These are phyloP conservation scores for Caryopteris hybrid DNA, from an alignment of 305 asterid species.

Conservation along the genomic window DNA sequence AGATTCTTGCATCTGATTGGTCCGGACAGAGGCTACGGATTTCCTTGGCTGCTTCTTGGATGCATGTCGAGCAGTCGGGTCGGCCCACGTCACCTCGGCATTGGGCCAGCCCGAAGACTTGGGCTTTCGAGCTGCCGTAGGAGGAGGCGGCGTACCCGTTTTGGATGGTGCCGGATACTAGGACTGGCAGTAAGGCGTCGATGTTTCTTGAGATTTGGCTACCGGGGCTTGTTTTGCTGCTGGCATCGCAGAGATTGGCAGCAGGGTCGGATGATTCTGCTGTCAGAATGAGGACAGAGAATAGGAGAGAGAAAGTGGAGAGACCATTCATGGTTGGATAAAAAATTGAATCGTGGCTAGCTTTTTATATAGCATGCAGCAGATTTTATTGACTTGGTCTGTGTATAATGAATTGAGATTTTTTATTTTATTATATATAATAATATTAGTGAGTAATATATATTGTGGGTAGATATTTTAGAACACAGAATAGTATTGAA, in stretches of 20 bases:
- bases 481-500: no score
- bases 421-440: no score
- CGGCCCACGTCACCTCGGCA: constrained; percentile 70
- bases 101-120: constrained; percentile 65
- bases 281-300: constrained; percentile 18
- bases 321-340: constrained; percentile 17
- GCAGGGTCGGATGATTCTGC: constrained; percentile 29
- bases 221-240: background rate
- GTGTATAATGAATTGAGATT: background rate
- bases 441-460: no score
- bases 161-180: constrained; percentile 38
- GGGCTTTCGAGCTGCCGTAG: constrained; percentile 26
- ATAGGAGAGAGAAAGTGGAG: constrained; percentile 2
- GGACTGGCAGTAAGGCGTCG: constrained; percentile 27
- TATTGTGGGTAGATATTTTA: no score
- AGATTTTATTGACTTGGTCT: constrained; percentile 14
- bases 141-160: constrained; percentile 48
- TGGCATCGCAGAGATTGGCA: constrained; percentile 17
- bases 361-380: constrained; percentile 4
- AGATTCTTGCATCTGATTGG: constrained; percentile 53
- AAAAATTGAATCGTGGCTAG: background rate
- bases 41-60: constrained; percentile 44
- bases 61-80: constrained; percentile 58
- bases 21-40: constrained; percentile 41
- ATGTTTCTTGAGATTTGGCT: constrained; percentile 31